Evolutionary conservation across 1,284 basidiomycete species (phyloP).

Genomic region (Ganoderma lucidum): DNA sequence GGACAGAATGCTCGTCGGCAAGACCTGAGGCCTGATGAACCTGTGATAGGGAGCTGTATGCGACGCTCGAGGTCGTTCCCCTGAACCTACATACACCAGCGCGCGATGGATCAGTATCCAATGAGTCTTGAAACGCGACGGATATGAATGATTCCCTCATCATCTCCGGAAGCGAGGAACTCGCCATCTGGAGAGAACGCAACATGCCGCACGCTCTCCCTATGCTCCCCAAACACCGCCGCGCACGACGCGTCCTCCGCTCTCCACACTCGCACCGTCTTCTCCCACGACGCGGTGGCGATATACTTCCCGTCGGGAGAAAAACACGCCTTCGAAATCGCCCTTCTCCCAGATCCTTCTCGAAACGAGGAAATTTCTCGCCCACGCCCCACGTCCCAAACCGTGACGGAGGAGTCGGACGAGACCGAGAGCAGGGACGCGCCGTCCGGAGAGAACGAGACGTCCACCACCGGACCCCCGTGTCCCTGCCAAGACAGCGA

Average conservation of each 20-base stretch:
- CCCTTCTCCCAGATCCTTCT: not conserved
- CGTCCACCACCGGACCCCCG: not conserved
- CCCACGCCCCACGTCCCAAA: not conserved
- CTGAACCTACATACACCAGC: not conserved
- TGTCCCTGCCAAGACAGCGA: not conserved
- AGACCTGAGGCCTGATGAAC: no score
- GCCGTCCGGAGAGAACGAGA: conserved; percentile 1
- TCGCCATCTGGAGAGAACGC: conserved; percentile 6
- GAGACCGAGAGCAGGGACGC: not conserved
- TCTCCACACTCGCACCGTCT: conserved; percentile 1
- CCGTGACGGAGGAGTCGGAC: not conserved
- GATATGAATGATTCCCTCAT: not conserved
- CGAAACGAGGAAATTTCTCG: not conserved
- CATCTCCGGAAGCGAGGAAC: not conserved
- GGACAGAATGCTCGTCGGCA: no score
- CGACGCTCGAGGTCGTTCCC: no score
- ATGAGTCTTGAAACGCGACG: not conserved
- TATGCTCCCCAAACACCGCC: not conserved
- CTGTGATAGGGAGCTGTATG: no score
- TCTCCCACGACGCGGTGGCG: not conserved
- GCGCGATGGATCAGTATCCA: not conserved
- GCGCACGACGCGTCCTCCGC: not conserved
- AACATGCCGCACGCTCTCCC: not conserved
- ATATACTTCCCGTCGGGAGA: not conserved
- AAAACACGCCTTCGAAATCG: not conserved